phyloP scores from a whole-genome alignment of 371 early-diverging fungal species.

The Mortierella sp. region DNA sequence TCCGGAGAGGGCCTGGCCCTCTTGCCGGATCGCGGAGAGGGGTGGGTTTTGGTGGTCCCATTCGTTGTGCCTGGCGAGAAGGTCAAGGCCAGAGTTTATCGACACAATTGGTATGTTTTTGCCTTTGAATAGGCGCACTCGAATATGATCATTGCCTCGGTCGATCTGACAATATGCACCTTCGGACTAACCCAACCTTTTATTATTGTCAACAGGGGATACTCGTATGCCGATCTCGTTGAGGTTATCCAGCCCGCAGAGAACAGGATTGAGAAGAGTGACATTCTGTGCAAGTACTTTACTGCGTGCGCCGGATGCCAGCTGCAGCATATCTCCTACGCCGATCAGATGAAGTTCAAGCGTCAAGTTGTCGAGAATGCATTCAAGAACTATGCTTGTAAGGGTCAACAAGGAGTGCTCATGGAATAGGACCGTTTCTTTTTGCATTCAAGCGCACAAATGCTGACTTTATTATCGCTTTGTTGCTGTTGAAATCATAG shows the following conservation, averaged over 20 bases:
- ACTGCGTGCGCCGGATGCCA: constrained; percentile 73
- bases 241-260: constrained; percentile 59
- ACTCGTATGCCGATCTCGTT: constrained; percentile 69
- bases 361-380: constrained; percentile 61
- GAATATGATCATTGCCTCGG: background rate
- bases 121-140: background rate
- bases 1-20: constrained; percentile 55
- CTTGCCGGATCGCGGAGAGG: constrained; percentile 54
- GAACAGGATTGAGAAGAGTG: constrained; percentile 57
- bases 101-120: constrained; percentile 58
- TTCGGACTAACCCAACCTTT: no score
- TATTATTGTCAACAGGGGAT: constrained; percentile 53
- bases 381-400: constrained; percentile 58
- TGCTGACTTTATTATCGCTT: background rate
- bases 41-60: constrained; percentile 68
- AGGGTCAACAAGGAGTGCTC: background rate
- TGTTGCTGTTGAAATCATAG: constrained; percentile 15
- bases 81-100: constrained; percentile 61
- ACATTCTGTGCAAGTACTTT: constrained; percentile 69
- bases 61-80: constrained; percentile 66
- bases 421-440: background rate
- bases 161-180: background rate
- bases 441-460: background rate
- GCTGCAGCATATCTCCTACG: constrained; percentile 69
- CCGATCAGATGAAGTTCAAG: constrained; percentile 70